Evolutionary conservation across 768 basidiomycete species (phyloP), one percentile per base, ranked within the genome.

Genomic region (Pholiota molesta): DNA sequence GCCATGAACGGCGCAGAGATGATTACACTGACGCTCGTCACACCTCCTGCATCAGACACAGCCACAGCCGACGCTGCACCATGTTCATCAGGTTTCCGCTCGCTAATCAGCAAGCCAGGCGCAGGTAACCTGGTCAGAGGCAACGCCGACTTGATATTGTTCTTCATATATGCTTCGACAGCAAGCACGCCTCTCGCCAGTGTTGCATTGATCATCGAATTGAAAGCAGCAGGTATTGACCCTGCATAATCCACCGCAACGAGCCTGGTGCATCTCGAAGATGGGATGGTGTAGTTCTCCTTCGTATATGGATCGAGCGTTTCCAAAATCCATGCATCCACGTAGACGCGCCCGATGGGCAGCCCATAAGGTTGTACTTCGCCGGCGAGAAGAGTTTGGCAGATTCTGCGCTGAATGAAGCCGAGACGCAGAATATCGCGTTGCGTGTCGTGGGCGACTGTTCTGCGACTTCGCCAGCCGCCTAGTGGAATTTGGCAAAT

Each of bases 291-390:
- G 70, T 95, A 97, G 65, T 94, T 94, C 74, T 97, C 95, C 62
- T 89, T 89, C 23, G 94, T 91, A 62, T 98, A 98, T 0, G 96
- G 95, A 70, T 99, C 97, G 52, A 99, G 83, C 3, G 97, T 98
- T 78, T 99, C 95, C 68, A 97, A 75, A 33, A 97, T 87, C 97
- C 97, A 99, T 2, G 92, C 97, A 69, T 98, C 95, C 6, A 99
- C 77, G 65, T 92, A 88, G 35, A 94, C 79, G 14, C 91, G 86
- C 2, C 95, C 97, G 16, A 92, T 79, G 0, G 94, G 92, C 9
- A 94, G 81, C 1, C 61, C 69, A 56, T 86, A 84, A 0, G 93
- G 73, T 99, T 98, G 73, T 92, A 90, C 71, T 92, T 94, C 7
- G 75, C 70, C 1, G 82, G 47, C 21, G 83, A 80, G 69, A 92